Evolutionary conservation across 768 basidiomycete species (phyloP), one percentile per base, ranked within the genome.

Genomic region (Boletus sensibilis): DNA sequence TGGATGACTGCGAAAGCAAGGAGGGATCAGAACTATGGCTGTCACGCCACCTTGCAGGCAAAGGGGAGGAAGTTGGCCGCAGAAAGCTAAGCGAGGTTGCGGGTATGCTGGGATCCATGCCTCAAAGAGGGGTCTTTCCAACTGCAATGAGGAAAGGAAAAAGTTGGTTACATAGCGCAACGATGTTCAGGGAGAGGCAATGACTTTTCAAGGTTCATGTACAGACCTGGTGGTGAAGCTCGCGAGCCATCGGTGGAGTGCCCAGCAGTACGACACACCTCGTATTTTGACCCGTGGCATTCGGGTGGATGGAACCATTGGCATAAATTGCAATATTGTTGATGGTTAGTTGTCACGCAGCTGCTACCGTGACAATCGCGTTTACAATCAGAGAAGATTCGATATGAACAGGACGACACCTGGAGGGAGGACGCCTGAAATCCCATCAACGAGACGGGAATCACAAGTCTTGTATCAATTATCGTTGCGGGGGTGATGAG

Each of bases 31-130:
- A 55, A 42, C 50, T 42, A 55, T 55, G 38, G 49, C 44, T 49
- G 50, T 42, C 61, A 58, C 57, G 63, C 68, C 63, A 65, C 60
- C 67, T 56, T 63, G 68, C 67, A 68, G 65, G 67, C 53, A 65
- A 38, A 63, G 52, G 58, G 68, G 56, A 60, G 60, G 68, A 56
- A 9, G 58, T 40, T 59, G 45, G 46, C 68, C 59, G 63, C 65
- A 58, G 60, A 57, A 49, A 25, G 43, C 53, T 68, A 70, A 65
- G 67, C 68, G 68, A 68, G 63, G 58, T 53, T 59, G 63, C 34
- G 56, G 49, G 57, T 60, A 38, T 58, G 63, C 50, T 45, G 57
- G 52, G 42, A 31, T 60, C 53, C 64, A 66, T 60, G 66, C 57
- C 54, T 61, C 61, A 49, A 54, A 37, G 39, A 43, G 53, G 40